Conservation (phyloP, 164 flowering plant genomes). For the Liriodendron chinense region DNA sequence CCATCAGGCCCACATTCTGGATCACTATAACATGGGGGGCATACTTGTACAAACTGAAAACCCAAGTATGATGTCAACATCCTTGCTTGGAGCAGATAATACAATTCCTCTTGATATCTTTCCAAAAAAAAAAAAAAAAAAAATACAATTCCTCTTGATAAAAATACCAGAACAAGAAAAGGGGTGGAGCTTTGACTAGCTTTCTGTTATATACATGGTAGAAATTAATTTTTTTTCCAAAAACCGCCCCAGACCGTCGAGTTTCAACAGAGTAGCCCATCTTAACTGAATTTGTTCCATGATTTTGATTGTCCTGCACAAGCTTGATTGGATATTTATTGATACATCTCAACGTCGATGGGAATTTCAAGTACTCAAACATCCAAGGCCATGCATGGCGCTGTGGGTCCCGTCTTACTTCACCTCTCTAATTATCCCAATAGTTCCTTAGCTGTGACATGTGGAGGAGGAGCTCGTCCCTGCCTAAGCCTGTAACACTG, state of each 20-base stretch:
- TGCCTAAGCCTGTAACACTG: conserved; percentile 84
- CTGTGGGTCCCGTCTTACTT: neutral
- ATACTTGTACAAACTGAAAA: too few species aligned
- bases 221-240: neutral
- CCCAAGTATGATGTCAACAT: too few species aligned
- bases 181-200: neutral
- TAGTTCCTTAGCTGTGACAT: conserved; percentile 94
- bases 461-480: conserved; percentile 86
- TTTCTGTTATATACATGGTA: neutral
- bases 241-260: neutral
- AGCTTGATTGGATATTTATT: too few species aligned
- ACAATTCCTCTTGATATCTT: too few species aligned
- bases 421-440: conserved; percentile 61
- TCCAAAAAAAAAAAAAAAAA: too few species aligned
- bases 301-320: neutral
- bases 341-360: too few species aligned
- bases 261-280: neutral
- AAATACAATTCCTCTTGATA: too few species aligned
- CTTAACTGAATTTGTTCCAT: neutral
- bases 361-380: neutral
- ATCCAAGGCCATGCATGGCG: neutral
- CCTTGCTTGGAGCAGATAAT: too few species aligned
- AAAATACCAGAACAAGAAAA: neutral
- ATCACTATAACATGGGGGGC: too few species aligned
- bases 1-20: too few species aligned